Evolutionary conservation across 495 filamentous ascomycete species (phyloP), one percentile per base, ranked within the genome.

Genomic region (Penicillium salamii): DNA sequence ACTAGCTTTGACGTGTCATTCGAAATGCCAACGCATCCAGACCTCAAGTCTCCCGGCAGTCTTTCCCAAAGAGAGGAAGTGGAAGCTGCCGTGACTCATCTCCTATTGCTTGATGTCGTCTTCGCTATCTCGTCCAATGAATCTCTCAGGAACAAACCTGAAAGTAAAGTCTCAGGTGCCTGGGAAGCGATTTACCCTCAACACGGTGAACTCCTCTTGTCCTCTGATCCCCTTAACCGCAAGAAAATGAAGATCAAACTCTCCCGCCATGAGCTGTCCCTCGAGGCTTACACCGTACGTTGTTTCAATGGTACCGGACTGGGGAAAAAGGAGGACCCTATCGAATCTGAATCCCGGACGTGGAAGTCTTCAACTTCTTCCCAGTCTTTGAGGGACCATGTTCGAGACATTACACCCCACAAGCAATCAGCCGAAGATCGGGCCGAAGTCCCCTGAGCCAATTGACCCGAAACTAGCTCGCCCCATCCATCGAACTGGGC

Each of bases 1-100:
- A 78, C 77, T 5, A 64, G 69, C 43, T 81, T 71, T 44, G 67
- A 72, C 15, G 51, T 83, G 29, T 71, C 68, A 3, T 66, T 75
- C 42, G 51, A 61, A 34, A 41, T 72, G 36, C 66, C 72, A 0
- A 47, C 62, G 1, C 58, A 62, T 32, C 57, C 65, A 2, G 65
- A 69, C 29, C 53, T 68, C 24, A 67, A 70, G 44, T 68, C 72
- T 0, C 72, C 70, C 0, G 65, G 58, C 13, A 65, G 57, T 7
- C 55, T 76, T 24, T 62, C 57, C 1, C 43, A 72, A 14, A 68
- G 55, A 35, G 61, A 66, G 3, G 73, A 76, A 34, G 74, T 66
- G 1, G 66, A 71, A 17, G 54, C 57, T 3, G 62, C 66, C 0
- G 55, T 77, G 3, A 64, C 62, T 1, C 72, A 75, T 52, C 55